Conservation (phyloP, 768 basidiomycete species). For the Neoboletus brunneissimus region DNA sequence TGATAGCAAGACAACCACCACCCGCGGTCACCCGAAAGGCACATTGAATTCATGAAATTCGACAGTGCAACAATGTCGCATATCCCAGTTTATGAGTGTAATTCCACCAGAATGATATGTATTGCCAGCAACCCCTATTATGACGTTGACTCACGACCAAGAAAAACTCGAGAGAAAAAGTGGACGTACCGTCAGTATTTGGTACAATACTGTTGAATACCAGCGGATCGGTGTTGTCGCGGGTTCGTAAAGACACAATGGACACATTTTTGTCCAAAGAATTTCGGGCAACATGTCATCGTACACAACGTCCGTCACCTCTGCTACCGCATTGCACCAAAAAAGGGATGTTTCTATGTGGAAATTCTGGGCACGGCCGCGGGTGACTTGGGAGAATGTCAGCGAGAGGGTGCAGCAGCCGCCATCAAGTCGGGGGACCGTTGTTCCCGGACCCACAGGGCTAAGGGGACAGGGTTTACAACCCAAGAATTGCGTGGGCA, state of each 20-base stretch:
- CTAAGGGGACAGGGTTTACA: too few relatives aligned
- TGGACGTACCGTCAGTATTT: slow-evolving; percentile 52
- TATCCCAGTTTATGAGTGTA: slow-evolving; percentile 43
- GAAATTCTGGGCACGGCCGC: slow-evolving; percentile 14
- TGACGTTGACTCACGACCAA: not conserved
- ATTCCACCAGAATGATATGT: slow-evolving; percentile 49
- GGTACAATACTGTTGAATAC: slow-evolving; percentile 43
- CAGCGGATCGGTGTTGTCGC: not conserved
- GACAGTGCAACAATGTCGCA: slow-evolving; percentile 17
- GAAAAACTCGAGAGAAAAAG: not conserved
- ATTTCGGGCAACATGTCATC: slow-evolving; percentile 45
- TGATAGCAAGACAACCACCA: slow-evolving; percentile 57
- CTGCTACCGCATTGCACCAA: slow-evolving; percentile 38
- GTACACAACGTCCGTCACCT: slow-evolving; percentile 37
- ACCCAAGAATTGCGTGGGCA: too few relatives aligned
- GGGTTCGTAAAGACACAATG: not conserved
- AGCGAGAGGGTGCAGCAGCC: slow-evolving; percentile 37
- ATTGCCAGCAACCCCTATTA: slow-evolving; percentile 45
- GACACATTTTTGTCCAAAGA: too few relatives aligned
- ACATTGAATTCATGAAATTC: not conserved
- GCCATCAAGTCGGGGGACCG: slow-evolving; percentile 42
- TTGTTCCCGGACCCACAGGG: too few relatives aligned
- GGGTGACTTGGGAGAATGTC: slow-evolving; percentile 35
- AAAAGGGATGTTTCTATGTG: slow-evolving; percentile 38
- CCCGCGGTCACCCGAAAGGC: slow-evolving; percentile 46